phyloP scores from a whole-genome alignment of 2,329 filamentous ascomycete genomes.

The Epichloe baconii region DNA sequence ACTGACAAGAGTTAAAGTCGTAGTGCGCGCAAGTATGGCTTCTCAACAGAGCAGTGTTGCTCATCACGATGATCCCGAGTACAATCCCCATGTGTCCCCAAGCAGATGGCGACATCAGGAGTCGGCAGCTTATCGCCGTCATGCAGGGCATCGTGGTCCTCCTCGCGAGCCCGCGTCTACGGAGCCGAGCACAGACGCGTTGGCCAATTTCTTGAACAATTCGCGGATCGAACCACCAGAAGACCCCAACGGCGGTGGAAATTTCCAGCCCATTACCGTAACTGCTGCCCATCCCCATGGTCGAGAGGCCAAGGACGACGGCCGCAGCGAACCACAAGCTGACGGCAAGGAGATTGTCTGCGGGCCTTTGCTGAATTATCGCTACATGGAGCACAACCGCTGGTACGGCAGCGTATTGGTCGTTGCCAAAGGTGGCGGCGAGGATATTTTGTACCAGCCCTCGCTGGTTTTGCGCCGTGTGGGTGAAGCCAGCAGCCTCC shows the following conservation, averaged over 20 bases:
- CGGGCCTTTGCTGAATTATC: slow-evolving; percentile 67
- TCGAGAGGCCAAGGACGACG: background rate
- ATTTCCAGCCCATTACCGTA: slow-evolving; percentile 37
- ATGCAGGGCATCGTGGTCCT: slow-evolving; percentile 25
- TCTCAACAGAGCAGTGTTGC: slow-evolving; percentile 2
- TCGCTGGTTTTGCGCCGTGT: slow-evolving; percentile 39
- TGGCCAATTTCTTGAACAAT: slow-evolving; percentile 43
- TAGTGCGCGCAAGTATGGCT: slow-evolving; percentile 1
- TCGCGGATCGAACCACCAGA: slow-evolving; percentile 33
- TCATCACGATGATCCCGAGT: slow-evolving; percentile 9
- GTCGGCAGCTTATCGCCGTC: slow-evolving; percentile 39
- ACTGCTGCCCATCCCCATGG: slow-evolving; percentile 17
- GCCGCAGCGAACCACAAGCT: slow-evolving; percentile 10
- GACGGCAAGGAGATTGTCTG: slow-evolving; percentile 51
- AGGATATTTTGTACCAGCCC: slow-evolving; percentile 44
- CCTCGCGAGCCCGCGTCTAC: slow-evolving; percentile 20
- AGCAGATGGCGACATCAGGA: slow-evolving; percentile 53
- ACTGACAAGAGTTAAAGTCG: background rate
- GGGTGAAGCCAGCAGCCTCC: slow-evolving; percentile 13
- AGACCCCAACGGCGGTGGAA: slow-evolving; percentile 18
- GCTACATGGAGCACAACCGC: slow-evolving; percentile 53
- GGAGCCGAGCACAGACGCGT: slow-evolving; percentile 31
- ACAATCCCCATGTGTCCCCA: slow-evolving; percentile 42
- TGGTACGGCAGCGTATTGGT: slow-evolving; percentile 85
- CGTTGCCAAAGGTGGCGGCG: slow-evolving; percentile 60